Base-by-base conservation (phyloP, 1,139 yeast genomes). In the Yamadazyma jaroonii region DNA sequence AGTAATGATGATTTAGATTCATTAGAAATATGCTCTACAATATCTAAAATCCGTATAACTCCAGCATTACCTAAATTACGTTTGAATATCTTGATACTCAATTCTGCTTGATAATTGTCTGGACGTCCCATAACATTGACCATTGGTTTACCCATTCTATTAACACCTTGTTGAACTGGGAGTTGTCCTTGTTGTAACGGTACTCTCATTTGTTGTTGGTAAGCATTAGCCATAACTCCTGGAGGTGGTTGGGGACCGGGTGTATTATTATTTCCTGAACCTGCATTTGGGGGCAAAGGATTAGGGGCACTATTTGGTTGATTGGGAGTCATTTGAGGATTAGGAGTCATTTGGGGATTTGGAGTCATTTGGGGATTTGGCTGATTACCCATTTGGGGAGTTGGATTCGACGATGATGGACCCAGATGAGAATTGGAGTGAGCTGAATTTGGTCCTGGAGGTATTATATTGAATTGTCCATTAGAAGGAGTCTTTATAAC, bases 31-130 rank as follows among this genome's bases (percentile, higher is more conserved):
- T 61, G 67, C 31, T 67, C 74, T 13, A 67, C 50, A 15, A 67
- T 52, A 39, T 67, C 72, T 31, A 67, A 54, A 8, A 69, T 52
- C 26, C 74, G 53, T 47, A 71, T 56, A 24, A 63, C 67, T 10
- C 67, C 74, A n/a, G 75, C 71, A 53, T 69, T 70, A 3, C 75
- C 76, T 35, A 68, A 42, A 43, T 68, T 69, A 21, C 74, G 50
- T 42, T 66, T 67, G 43, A 65, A 56, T 11, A 68, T 56, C 35
- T 67, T 57, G 6, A 67, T 55, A 40, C 67, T 66, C 8, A 64
- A 39, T 35, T 67, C 72, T 38, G 56, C 62, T 39, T 62, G 69
- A 26, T 52, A 39, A 34, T 53, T 61, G 29, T 55, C 61, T 6
- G 28, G 34, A 6, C 11, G 13, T n/a, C 29, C 29, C 34, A 31